These are phyloP conservation scores for Cochlearia excelsa DNA, from an alignment of 345 rosid genomes.

Conservation along the genomic window DNA sequence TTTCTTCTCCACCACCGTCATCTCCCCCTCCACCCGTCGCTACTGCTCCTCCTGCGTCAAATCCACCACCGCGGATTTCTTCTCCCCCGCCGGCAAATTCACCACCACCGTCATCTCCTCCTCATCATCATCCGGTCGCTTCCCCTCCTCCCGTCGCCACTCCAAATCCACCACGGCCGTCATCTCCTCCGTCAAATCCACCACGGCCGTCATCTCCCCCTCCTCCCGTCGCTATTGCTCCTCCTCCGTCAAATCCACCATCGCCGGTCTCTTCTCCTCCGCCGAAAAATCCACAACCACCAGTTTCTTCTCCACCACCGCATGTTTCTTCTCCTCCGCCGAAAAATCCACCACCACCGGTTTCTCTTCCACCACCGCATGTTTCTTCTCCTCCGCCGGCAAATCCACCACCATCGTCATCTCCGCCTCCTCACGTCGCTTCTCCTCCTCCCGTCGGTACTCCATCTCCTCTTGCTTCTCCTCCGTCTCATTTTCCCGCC, in stretches of 20 bases:
- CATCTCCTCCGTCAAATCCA: constrained; percentile 42
- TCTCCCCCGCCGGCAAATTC: no score
- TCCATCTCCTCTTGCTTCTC: constrained; percentile 33
- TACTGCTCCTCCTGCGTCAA: constrained; percentile 28
- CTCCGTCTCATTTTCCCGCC: constrained; percentile 64
- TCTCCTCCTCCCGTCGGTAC: constrained; percentile 39
- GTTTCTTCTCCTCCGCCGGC: constrained; percentile 46
- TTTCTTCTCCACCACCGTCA: no score
- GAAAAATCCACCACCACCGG: constrained; percentile 40
- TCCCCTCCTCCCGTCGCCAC: constrained; percentile 48
- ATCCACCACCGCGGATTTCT: no score
- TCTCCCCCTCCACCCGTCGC: constrained; percentile 16
- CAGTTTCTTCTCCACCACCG: constrained; percentile 41
- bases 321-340: constrained; percentile 45
- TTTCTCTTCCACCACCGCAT: constrained; percentile 40
- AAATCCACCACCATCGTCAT: constrained; percentile 42
- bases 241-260: constrained; percentile 48
- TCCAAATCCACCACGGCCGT: constrained; percentile 36
- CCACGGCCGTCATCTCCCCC: constrained; percentile 45
- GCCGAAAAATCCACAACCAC: constrained; percentile 44
- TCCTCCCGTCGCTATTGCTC: constrained; percentile 38
- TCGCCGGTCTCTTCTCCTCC: constrained; percentile 37
- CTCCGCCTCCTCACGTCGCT: constrained; percentile 43
- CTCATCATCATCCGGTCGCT: no score
- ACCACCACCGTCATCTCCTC: no score